Evolutionary conservation across 129 eudicot genomes (phyloP), one percentile per base, ranked within the genome.

Genomic region (Chrysanthemum lavandulifolium): DNA sequence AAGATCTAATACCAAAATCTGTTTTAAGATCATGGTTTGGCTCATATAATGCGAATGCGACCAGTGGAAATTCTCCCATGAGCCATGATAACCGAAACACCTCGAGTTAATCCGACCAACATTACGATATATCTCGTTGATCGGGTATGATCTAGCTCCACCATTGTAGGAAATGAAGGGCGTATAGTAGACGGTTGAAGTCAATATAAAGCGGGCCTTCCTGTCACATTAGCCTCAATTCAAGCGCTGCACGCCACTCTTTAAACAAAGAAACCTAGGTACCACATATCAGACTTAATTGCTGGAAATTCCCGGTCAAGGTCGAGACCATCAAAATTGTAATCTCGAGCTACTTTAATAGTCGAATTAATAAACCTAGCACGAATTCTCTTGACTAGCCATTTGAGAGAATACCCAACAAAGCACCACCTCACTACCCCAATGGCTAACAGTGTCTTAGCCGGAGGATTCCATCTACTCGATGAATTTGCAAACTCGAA

Each of bases 221-320:
- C 1, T 11, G 72, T 71, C 4, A 48, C 63, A 10, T 61, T 45
- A 14, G 83, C 79, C 55, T 83, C 87, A 5, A 16, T 76, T 76
- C 82, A 14, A 83, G 76, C 7, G 79, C 76, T 8, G 53, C 64
- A n/a, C 68, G 79, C 87, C 87, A 83, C 72, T 83, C 81, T 4
- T 72, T 72, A 61, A 75, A 72, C 33, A n/a, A n/a, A 83, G 56
- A 76, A 76, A 72, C 79, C 87, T 11, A 83, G 65, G 21, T 83
- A 76, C 0, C 16, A 65, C 87, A 79, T 83, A 64, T 83, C 84
- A 1, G 29, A 14, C 4, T 43, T 43, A 73, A 10, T 76, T 76
- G 68, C 29, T 5, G 87, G 87, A 8, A 75, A 70, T 68, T 83
- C 82, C 84, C 87, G 79, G 68, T 83, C 87, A 2, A 83, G 82